Evolutionary conservation across 2,329 filamentous ascomycete species (phyloP), one percentile per base, ranked within the genome.

Genomic region (Sporothrix curviconia): DNA sequence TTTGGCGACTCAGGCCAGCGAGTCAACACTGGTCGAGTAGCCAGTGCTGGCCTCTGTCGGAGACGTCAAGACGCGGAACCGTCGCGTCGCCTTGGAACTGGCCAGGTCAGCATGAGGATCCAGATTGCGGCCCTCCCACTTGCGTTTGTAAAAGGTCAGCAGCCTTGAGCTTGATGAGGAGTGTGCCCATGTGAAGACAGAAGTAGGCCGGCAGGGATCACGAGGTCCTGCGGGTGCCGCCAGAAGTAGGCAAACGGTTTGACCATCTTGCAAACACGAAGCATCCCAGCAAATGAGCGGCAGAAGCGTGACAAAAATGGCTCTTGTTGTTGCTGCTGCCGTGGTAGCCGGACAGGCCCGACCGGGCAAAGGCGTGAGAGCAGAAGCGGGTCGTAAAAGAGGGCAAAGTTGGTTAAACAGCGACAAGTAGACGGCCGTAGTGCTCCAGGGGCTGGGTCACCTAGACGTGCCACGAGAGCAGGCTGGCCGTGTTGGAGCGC

Each of bases 161-260:
- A 80, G 52, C 80, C 63, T 75, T 80, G 0, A 84, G 28, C 69
- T 85, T 86, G 62, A 86, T 73, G 1, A 81, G 25, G 77, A 77
- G 65, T 86, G 83, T 37, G 72, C 67, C 62, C 85, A 87, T 1
- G 72, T 78, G 64, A 85, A 87, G 0, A 72, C n/a, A 9, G 14
- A 85, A 64, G 44, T 79, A 77, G 0, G 65, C 69, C 0, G 78
- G 75, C 1, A 85, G 68, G n/a, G 57, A 79, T 75, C 0, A 70
- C 51, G 3, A 82, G 60, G 64, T 87, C 83, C 1, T 64, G 57
- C 0, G 82, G 82, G 60, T 84, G 60, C 0, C 72, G 72, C 4
- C 64, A 55, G 60, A 83, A 78, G 64, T 84, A 77, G 0, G 78
- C 74, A 0, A 77, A 66, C 14, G 82, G 68, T 71, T 86, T 86